Evolutionary conservation across 352 stramenopile genomes (phyloP), one percentile per base, ranked within the genome.

Genomic region (Globisporangium canariense): DNA sequence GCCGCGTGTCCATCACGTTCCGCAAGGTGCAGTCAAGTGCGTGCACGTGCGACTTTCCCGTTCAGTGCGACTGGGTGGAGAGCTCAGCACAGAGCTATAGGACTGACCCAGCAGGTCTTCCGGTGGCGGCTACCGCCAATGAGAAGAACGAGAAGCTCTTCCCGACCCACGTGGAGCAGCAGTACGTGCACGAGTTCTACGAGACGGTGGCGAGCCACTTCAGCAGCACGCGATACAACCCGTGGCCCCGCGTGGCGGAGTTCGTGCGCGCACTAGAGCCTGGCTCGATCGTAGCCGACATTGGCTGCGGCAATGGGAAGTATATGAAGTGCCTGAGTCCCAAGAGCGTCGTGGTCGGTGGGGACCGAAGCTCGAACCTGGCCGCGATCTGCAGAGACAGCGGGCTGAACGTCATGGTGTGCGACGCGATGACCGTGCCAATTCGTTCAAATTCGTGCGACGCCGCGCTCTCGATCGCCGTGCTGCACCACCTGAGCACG

Each of bases 141-240:
- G 1, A 52, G 56, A 55, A 47, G 28, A 32, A 45, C 36, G 65
- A 67, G 5, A 76, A 67, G 32, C 66, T 78, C n/a, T 70, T 62
- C 7, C 87, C 87, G 46, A 93, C 87, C 25, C 62, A 69, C 2
- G 68, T 93, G 41, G 87, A 96, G 72, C 64, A 93, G 58, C 79
- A 91, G 58, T 94, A 88, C 51, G 87, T 96, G 34, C 87, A 96
- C 66, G 74, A 86, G 34, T 94, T 96, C 58, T 96, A 96, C 59
- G 87, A 96, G 68, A 92, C 82, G 3, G 81, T 94, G 49, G 87
- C 88, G 18, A 70, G 65, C 9, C 88, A 96, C 53, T 96, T 94
- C 58, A 93, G 85, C 65, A 93, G 79, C 72, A 96, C 88, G n/a
- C 78, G 88, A 51, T 89, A 96, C 74, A 91, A 88, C 53, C 79